Percentiles rank a stretch among this genome's conserved stretches.
Evolutionary conservation across 1,139 yeast genomes (phyloP).

Genomic region (Tardiomyces digboiensis): DNA sequence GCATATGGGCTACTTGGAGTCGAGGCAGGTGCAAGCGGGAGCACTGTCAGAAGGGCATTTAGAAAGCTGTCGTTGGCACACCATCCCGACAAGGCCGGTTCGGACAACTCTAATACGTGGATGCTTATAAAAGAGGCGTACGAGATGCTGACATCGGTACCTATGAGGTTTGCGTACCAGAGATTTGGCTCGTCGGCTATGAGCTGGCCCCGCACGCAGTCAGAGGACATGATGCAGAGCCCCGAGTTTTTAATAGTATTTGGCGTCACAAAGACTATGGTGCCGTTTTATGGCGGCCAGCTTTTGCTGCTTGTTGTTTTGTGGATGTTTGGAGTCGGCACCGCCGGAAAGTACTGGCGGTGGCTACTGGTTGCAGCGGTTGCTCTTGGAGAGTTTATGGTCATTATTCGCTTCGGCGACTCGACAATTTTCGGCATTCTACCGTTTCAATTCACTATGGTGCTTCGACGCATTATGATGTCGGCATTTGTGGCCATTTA

Average conservation of each 20-base stretch:
- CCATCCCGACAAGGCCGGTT: slow-evolving; percentile 28
- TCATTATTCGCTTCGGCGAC: slow-evolving; percentile 14
- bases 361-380: slow-evolving; percentile 12
- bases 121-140: slow-evolving; percentile 19
- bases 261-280: slow-evolving; percentile 11
- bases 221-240: slow-evolving; percentile 3
- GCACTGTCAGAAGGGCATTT: slow-evolving; percentile 13
- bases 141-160: slow-evolving; percentile 19
- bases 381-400: slow-evolving; percentile 12
- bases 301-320: slow-evolving; percentile 12
- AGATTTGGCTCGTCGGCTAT: slow-evolving; percentile 19
- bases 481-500: slow-evolving; percentile 9
- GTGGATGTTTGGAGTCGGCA: slow-evolving; percentile 13
- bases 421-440: slow-evolving; percentile 6
- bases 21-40: slow-evolving; percentile 7
- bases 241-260: slow-evolving; percentile 2
- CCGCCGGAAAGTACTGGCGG: slow-evolving; percentile 19
- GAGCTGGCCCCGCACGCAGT: slow-evolving; percentile 4
- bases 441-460: slow-evolving; percentile 14
- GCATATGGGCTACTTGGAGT: slow-evolving; percentile 14
- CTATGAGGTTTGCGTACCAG: slow-evolving; percentile 24
- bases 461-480: slow-evolving; percentile 9
- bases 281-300: slow-evolving; percentile 14
- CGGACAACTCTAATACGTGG: slow-evolving; percentile 13
- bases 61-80: slow-evolving; percentile 17